Evolutionary conservation across 305 asterid genomes (phyloP), one percentile per base, ranked within the genome.

Genomic region (Rubia peregrina): DNA sequence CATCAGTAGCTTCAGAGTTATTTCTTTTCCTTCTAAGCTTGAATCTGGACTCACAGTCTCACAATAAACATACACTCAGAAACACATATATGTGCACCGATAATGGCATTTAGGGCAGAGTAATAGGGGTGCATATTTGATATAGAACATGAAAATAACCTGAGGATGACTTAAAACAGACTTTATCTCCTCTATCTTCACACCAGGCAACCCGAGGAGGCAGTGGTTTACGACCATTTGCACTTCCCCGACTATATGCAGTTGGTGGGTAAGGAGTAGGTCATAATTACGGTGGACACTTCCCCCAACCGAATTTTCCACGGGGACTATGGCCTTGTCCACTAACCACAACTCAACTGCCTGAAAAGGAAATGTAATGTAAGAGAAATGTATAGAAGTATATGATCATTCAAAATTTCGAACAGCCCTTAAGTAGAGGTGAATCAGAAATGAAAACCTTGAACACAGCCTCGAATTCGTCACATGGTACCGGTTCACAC

Each of bases 271-370:
- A 76, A 91, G 96, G 77, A 89, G 89, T 78, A 86, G 78, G 79
- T 91, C 97, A 46, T 89, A 89, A 72, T 89, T 91, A 49, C 95
- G 90, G 61, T 91, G 97, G 70, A 88, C 88, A 84, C 97, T 91
- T 70, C 96, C 97, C 5, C 89, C 96, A 69, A 91, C 93, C 57
- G 97, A 86, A 81, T 86, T 88, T 80, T 91, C 97, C 17, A 91
- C 86, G 2, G 95, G 97, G 41, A 91, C 93, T 59, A 89, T 95
- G 10, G 97, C 96, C 79, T 83, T 91, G 76, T 91, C 96, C 75
- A 89, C 97, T 71, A 91, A 78, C 97, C 97, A 91, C 76, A 89
- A 71, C 60, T 91, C 96, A 78, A 89, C 95, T 9, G 97, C 96
- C 97, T 91, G 90, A 76, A 26, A 70, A 65, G 76, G 6, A 57